Evolutionary conservation across 2,329 filamentous ascomycete genomes (phyloP), one percentile per base, ranked within the genome.

Genomic region (Aspergillus quadrilineatus): DNA sequence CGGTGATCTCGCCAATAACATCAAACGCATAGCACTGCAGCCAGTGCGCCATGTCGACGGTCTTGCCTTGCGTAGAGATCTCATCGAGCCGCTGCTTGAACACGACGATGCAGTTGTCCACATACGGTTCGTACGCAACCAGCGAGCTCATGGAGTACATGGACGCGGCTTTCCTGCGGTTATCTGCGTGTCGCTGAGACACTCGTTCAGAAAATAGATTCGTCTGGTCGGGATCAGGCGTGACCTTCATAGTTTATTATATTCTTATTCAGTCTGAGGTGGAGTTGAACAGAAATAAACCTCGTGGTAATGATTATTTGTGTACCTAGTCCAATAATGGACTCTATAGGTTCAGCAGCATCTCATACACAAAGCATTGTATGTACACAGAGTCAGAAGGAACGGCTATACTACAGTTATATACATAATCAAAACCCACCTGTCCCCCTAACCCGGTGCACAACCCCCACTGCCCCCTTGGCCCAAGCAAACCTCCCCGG

Each of bases 401-500:
- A 6, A 28, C 5, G 26, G 26, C 26, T 28, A 28, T 28, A 28
- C 5, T 6, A 36, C 32, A 36, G 9, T 14, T 36, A 36, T 36
- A 5, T 36, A 36, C 12, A 36, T 14, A 14, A 36, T 45, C 55
- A 84, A 63, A 85, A 85, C 0, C 80, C 82, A 1, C 83, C 82
- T 12, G 73, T 76, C 4, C 84, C 84, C 60, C 80, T 75, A 5
- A 86, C 81, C 53, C 84, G 74, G 64, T 85, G 80, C 3, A 86
- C 75, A 2, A 83, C 82, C 0, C 85, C 84, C 28, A 83, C 67
- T 15, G 84, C 63, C 0, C 84, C 84, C 69, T 80, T 85, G 0
- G 79, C 78, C 84, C 83, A 86, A 12, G 79, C 77, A 60, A 87
- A 83, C 32, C 70, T 73, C 0, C 83, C 83, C 0, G 81, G 79